These are phyloP conservation scores for Geranium rotundifolium DNA, from an alignment of 345 rosid species.

Conservation along the genomic window DNA sequence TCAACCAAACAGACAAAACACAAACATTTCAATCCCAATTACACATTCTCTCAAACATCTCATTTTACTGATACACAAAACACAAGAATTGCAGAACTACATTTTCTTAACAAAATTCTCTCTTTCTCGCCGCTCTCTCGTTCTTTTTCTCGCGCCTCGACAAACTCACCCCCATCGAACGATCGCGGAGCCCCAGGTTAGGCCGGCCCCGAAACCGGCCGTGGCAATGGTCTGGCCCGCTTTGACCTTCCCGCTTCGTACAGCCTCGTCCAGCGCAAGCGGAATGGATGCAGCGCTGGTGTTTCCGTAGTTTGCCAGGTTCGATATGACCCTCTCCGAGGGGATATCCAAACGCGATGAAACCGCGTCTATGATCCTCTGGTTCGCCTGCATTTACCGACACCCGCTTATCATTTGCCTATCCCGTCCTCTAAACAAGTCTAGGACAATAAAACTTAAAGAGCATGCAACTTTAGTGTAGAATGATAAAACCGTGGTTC, in stretches of 20 bases:
- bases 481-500: too few relatives aligned
- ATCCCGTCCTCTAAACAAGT: too few relatives aligned
- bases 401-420: not conserved
- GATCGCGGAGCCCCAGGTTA: constrained; percentile 91
- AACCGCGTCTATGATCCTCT: constrained; percentile 86
- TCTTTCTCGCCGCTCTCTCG: too few relatives aligned
- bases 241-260: constrained; percentile 76
- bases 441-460: too few relatives aligned
- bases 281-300: constrained; percentile 93
- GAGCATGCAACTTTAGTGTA: too few relatives aligned
- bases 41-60: too few relatives aligned
- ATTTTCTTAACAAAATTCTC: too few relatives aligned
- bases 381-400: constrained; percentile 68
- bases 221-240: constrained; percentile 61
- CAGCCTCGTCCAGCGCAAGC: constrained; percentile 85
- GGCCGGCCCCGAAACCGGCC: constrained; percentile 92
- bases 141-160: too few relatives aligned
- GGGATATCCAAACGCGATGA: constrained; percentile 72
- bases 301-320: constrained; percentile 81
- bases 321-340: constrained; percentile 63
- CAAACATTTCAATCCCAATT: too few relatives aligned
- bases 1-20: too few relatives aligned
- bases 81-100: too few relatives aligned
- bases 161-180: constrained; percentile 60
- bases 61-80: too few relatives aligned